Percentiles rank a stretch among this genome's conserved stretches.
phyloP scores from a whole-genome alignment of 1,139 yeast genomes.

The Geotrichum carabidarum region DNA sequence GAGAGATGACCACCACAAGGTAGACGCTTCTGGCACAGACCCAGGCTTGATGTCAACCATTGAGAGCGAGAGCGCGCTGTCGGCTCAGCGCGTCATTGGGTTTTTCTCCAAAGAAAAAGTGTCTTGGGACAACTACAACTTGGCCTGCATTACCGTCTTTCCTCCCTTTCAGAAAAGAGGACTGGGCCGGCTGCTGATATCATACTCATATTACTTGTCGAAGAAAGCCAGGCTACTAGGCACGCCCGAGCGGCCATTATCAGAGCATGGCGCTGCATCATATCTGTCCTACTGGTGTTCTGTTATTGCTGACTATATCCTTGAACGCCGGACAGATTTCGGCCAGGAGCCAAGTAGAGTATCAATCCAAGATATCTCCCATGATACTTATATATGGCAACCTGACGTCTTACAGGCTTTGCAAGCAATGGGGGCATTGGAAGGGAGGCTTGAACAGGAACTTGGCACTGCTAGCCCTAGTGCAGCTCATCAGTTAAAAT shows the following conservation, averaged over 20 bases:
- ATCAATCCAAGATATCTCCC: constrained; percentile 15
- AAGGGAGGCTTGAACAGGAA: background rate
- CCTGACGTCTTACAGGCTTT: constrained; percentile 18
- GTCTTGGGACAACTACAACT: constrained; percentile 78
- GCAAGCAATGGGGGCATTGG: constrained; percentile 14
- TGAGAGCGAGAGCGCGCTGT: constrained; percentile 37
- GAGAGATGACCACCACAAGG: constrained; percentile 38
- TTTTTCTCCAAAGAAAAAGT: constrained; percentile 84
- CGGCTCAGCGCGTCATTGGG: constrained; percentile 51
- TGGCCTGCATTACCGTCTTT: constrained; percentile 84
- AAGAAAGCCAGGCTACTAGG: constrained; percentile 52
- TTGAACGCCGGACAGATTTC: constrained; percentile 21
- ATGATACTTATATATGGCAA: constrained; percentile 12
- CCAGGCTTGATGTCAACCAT: constrained; percentile 4
- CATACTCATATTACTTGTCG: constrained; percentile 75
- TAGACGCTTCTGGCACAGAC: background rate
- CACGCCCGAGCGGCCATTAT: constrained; percentile 89
- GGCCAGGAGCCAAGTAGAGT: background rate
- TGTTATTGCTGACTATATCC: constrained; percentile 42
- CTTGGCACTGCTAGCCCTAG: background rate
- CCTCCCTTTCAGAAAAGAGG: constrained; percentile 85
- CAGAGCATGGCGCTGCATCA: constrained; percentile 70
- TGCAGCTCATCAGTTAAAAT: background rate
- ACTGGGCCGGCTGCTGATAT: constrained; percentile 73
- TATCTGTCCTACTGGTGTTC: constrained; percentile 77